A percentile compares a stretch with the other conserved stretches of the same genome.
Evolutionary conservation across 179 eudicot species (phyloP).

Genomic region (Actinidia arguta): DNA sequence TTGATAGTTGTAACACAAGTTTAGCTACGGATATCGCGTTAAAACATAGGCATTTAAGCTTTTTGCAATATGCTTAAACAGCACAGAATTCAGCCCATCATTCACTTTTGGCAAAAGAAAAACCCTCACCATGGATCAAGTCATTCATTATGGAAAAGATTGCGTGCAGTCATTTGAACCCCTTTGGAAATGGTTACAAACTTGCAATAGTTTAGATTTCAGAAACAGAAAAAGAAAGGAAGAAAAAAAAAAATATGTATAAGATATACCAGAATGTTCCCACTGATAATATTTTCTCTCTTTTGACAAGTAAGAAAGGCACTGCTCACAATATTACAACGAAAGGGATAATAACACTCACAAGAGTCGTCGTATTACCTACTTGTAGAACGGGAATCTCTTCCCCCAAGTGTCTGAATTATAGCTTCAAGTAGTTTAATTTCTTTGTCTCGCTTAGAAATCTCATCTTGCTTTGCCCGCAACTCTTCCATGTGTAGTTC

Average conservation of each 20-base stretch:
- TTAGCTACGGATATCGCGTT: neutral
- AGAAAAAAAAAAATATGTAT: neutral
- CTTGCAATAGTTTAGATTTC: neutral
- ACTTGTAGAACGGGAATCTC: constrained; percentile 34
- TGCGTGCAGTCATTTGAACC: neutral
- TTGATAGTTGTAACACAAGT: neutral
- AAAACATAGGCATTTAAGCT: too few species aligned
- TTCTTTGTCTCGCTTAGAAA: constrained; percentile 77
- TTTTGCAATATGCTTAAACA: too few species aligned
- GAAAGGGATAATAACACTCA: neutral
- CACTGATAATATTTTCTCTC: neutral
- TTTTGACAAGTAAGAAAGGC: neutral
- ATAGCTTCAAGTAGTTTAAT: constrained; percentile 93
- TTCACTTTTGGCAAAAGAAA: neutral
- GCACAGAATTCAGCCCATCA: neutral
- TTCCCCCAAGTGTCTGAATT: constrained; percentile 92
- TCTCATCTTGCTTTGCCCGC: constrained; percentile 91
- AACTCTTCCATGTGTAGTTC: constrained; percentile 91
- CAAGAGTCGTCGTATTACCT: neutral
- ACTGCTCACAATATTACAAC: neutral
- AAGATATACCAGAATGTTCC: constrained; percentile 1
- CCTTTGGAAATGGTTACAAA: neutral
- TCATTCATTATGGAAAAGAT: neutral
- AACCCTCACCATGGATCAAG: neutral
- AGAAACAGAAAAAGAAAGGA: neutral